These are phyloP conservation scores for Lepiota brunneoincarnata DNA, from an alignment of 768 basidiomycete genomes.

Conservation along the genomic window DNA sequence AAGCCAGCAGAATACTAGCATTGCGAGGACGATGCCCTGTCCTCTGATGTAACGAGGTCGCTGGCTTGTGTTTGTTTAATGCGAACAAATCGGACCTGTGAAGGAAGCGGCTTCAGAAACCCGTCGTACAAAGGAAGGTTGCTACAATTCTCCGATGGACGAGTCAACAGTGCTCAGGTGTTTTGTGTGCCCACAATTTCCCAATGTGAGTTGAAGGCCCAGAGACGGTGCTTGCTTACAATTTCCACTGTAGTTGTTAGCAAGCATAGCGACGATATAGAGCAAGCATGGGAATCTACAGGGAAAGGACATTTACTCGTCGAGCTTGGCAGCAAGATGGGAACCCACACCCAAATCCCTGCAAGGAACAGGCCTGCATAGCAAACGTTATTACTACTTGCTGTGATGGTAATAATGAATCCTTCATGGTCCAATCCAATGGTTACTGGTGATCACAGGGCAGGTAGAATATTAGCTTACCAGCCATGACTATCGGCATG, in stretches of 20 bases:
- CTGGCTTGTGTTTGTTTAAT: not conserved
- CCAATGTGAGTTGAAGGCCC: constrained; percentile 2
- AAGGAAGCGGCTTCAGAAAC: not conserved
- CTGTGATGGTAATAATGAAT: constrained; percentile 25
- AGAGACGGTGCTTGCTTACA: constrained; percentile 6
- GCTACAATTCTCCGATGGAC: constrained; percentile 1
- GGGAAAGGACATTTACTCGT: not conserved
- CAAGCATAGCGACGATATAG: not conserved
- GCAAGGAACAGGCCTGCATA: constrained; percentile 1
- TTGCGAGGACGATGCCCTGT: not conserved
- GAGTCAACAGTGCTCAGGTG: not conserved
- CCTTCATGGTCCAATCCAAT: constrained; percentile 13
- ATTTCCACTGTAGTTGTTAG: constrained; percentile 10
- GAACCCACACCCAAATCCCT: constrained; percentile 1
- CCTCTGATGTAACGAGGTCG: constrained; percentile 2
- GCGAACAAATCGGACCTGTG: not conserved
- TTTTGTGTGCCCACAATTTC: not conserved
- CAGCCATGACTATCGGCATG: constrained; percentile 19
- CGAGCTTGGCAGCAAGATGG: not conserved
- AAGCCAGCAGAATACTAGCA: constrained; percentile 5
- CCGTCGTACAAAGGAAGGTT: constrained; percentile 10
- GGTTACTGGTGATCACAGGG: not conserved
- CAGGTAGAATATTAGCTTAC: not conserved
- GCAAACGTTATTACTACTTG: constrained; percentile 8
- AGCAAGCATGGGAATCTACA: not conserved